A percentile compares a stretch with the other conserved stretches of the same genome.
Evolutionary conservation across 2,329 filamentous ascomycete genomes (phyloP).

Genomic region (Mollisiaceae sp.): DNA sequence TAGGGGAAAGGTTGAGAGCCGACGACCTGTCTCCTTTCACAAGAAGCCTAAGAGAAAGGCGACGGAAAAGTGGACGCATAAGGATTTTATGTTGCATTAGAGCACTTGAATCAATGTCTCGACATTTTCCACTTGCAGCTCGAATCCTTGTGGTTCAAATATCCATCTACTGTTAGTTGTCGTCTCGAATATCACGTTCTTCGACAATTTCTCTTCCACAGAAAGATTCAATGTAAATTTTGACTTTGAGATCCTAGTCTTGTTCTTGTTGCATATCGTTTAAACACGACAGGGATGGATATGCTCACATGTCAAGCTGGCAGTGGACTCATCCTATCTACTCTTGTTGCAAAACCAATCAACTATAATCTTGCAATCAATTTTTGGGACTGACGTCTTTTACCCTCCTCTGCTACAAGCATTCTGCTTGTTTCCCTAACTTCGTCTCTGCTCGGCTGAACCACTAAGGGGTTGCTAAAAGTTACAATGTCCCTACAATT

Average conservation of each 20-base stretch:
- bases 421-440: too few species aligned
- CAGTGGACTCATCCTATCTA: too few species aligned
- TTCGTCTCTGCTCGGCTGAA: too few species aligned
- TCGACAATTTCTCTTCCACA: background rate
- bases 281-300: background rate
- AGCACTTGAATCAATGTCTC: background rate
- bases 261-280: background rate
- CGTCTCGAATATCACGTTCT: background rate
- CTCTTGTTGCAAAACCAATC: too few species aligned
- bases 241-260: background rate
- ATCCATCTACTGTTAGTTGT: background rate
- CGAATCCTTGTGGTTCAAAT: background rate
- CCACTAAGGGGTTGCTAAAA: background rate
- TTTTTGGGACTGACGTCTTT: too few species aligned
- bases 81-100: constrained; percentile 71
- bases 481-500: background rate
- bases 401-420: too few species aligned
- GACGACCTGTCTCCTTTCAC: constrained; percentile 77
- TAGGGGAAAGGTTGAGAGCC: constrained; percentile 84
- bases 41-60: constrained; percentile 81
- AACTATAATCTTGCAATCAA: too few species aligned
- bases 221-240: background rate
- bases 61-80: constrained; percentile 97
- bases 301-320: too few species aligned
- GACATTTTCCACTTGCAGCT: too few species aligned